A percentile compares a stretch with the other conserved stretches of the same genome.
phyloP scores from a whole-genome alignment of 352 stramenopile genomes.

The Ophiocytium majus region DNA sequence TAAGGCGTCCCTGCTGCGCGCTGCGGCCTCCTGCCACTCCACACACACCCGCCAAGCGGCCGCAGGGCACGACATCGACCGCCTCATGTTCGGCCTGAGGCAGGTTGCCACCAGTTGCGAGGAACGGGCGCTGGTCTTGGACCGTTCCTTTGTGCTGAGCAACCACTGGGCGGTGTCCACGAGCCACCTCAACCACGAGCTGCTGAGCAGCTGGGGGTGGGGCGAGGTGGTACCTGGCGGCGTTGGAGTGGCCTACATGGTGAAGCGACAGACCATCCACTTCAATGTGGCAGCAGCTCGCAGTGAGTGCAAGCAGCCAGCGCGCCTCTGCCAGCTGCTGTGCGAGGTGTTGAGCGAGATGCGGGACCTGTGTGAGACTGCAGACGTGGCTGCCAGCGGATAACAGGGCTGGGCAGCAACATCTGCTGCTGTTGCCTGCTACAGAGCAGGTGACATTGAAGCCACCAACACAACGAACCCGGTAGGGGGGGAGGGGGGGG shows the following conservation, averaged over 20 bases:
- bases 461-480: too few relatives aligned
- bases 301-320: slow-evolving; percentile 70
- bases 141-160: slow-evolving; percentile 83
- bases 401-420: slow-evolving; percentile 46
- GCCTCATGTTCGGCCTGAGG: slow-evolving; percentile 85
- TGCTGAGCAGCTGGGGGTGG: slow-evolving; percentile 88
- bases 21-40: slow-evolving; percentile 82
- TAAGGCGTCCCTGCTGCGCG: slow-evolving; percentile 77
- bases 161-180: slow-evolving; percentile 92
- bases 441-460: too few relatives aligned
- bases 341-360: slow-evolving; percentile 92
- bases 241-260: slow-evolving; percentile 90
- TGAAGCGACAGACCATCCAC: slow-evolving; percentile 87
- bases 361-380: slow-evolving; percentile 77
- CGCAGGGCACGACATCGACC: slow-evolving; percentile 64
- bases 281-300: slow-evolving; percentile 89
- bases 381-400: slow-evolving; percentile 30
- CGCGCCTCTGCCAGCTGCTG: slow-evolving; percentile 79
- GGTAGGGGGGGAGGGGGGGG: too few relatives aligned
- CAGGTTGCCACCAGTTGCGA: slow-evolving; percentile 83
- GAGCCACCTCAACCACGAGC: slow-evolving; percentile 87
- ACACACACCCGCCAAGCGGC: slow-evolving; percentile 78
- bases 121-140: slow-evolving; percentile 82
- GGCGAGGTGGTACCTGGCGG: slow-evolving; percentile 91
- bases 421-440: too few relatives aligned